Evolutionary conservation across 768 basidiomycete species (phyloP), one percentile per base, ranked within the genome.

Genomic region (Pholiota conissans): DNA sequence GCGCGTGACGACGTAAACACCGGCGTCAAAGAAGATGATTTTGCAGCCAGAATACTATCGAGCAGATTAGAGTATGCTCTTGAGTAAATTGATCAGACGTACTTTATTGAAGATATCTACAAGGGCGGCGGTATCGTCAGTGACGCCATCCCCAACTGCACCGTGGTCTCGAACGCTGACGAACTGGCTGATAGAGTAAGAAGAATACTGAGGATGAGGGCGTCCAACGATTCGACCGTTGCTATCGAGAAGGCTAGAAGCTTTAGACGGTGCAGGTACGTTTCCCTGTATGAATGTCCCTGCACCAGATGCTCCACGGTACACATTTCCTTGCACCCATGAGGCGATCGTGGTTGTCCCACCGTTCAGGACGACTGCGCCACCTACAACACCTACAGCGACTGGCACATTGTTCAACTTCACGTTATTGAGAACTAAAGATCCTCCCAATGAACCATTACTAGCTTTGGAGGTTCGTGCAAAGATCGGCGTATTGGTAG

Each of bases 11-110:
- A 83, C 60, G 61, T 86, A 86, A 5, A 77, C 79, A 11, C 85
- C 85, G 9, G 88, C 87, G 63, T 93, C 91, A 65, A 93, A 84
- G 76, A 90, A 92, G 46, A 93, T 86, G 63, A 93, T 87, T 67
- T 88, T 91, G 75, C 86, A 85, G 5, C 85, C 85, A 28, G 85
- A 73, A 66, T 78, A 89, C 89, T 91, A 8, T 2, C 51, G 47
- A 49, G 39, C 6, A 22, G 4, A 49, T 29, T 20, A 61, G n/a
- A 29, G 16, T 13, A 37, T 9, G 20, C 34, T 27, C n/a, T 37
- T 26, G 18, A 9, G 24, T 1, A 16, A 50, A 52, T 13, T 16
- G 11, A 0, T 45, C 7, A 14, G 9, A 63, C 71, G 16, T 57
- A 84, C 89, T 74, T 84, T 71, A 55, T 79, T 65, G 57, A 93